Percentiles rank a stretch among this genome's conserved stretches.
Evolutionary conservation across 129 eudicot genomes (phyloP).

Genomic region (Lactuca saligna): DNA sequence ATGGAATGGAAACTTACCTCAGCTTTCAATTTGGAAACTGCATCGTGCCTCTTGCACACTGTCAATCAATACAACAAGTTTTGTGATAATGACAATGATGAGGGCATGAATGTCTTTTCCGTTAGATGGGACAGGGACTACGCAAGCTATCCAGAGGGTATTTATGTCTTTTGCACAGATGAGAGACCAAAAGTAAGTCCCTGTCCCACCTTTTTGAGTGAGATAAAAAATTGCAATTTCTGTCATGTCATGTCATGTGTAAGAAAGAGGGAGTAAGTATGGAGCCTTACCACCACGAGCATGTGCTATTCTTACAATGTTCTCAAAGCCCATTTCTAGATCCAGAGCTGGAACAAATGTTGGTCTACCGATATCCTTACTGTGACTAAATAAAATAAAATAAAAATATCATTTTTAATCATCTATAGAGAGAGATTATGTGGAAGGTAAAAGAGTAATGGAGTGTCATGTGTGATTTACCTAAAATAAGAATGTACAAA

Average conservation of each 20-base stretch:
- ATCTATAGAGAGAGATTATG: background rate
- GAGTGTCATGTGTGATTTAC: constrained; percentile 43
- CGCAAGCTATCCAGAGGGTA: background rate
- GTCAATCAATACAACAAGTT: constrained; percentile 23
- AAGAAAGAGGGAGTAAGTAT: background rate
- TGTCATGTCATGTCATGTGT: too few relatives aligned
- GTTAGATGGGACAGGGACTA: too few relatives aligned
- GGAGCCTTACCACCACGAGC: constrained; percentile 82
- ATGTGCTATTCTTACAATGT: constrained; percentile 84
- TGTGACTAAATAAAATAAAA: constrained; percentile 50
- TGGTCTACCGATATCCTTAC: constrained; percentile 74
- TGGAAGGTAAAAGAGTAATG: constrained; percentile 14
- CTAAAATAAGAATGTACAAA: constrained; percentile 67
- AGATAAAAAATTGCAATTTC: too few relatives aligned
- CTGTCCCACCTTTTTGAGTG: too few relatives aligned
- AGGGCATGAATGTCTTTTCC: too few relatives aligned
- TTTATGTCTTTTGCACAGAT: background rate
- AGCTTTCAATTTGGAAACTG: constrained; percentile 58
- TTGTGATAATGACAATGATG: constrained; percentile 5
- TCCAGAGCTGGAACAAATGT: constrained; percentile 74
- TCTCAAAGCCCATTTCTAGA: constrained; percentile 93
- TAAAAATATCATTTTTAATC: too few relatives aligned
- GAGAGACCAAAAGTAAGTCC: too few relatives aligned
- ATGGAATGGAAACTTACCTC: constrained; percentile 51
- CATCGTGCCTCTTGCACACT: constrained; percentile 89